Evolutionary conservation across 768 basidiomycete species (phyloP).

Genomic region (Scleroderma citrinum): DNA sequence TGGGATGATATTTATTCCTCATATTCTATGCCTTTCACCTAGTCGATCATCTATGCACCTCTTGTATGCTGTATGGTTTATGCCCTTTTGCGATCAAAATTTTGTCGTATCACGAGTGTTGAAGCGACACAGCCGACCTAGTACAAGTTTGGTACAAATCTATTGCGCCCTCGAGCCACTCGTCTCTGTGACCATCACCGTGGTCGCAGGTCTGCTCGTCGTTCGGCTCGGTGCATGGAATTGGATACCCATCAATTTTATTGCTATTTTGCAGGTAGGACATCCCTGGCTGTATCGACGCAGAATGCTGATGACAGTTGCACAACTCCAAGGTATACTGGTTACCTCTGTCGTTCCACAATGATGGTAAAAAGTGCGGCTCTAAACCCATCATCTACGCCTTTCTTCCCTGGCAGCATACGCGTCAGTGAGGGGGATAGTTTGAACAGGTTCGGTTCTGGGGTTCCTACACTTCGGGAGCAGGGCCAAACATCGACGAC

Average conservation of each 20-base stretch:
- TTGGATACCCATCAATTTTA: conserved; percentile 11
- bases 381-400: conserved; percentile 76
- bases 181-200: conserved; percentile 1
- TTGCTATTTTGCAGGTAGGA: conserved; percentile 19
- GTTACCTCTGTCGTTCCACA: conserved; percentile 19
- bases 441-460: conserved; percentile 38
- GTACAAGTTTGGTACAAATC: background rate
- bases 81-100: background rate
- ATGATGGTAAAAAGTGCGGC: conserved; percentile 72
- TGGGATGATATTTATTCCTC: conserved; percentile 9
- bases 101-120: background rate
- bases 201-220: background rate
- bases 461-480: conserved; percentile 41
- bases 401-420: conserved; percentile 70
- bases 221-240: conserved; percentile 23
- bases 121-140: background rate
- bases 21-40: background rate
- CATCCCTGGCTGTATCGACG: background rate
- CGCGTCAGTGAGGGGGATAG: conserved; percentile 54
- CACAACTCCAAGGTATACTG: conserved; percentile 10
- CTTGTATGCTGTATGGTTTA: background rate
- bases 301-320: conserved; percentile 3
- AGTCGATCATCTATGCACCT: background rate
- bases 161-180: conserved; percentile 3
- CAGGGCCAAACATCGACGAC: conserved; percentile 48